Percentiles rank a stretch among this genome's conserved stretches.
Conservation (phyloP, 2,329 filamentous ascomycete species). For the Rutstroemia sp. region DNA sequence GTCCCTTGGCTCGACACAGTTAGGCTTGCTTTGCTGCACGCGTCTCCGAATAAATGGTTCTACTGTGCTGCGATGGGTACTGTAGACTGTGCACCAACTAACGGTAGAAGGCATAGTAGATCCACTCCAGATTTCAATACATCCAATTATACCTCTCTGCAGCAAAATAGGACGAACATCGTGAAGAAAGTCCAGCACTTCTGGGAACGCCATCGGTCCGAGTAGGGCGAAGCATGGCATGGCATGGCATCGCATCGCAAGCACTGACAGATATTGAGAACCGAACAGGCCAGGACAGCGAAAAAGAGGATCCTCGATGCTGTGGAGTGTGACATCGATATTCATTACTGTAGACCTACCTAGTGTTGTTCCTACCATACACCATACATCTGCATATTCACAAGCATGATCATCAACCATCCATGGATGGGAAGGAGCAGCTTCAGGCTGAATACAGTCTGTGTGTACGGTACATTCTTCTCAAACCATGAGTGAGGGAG, state of each 20-base stretch:
- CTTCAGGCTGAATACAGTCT: constrained; percentile 9
- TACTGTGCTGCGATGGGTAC: neutral
- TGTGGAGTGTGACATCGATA: neutral
- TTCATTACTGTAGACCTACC: neutral
- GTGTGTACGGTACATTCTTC: neutral
- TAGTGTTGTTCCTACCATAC: too few relatives aligned
- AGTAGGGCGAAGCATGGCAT: constrained; percentile 1
- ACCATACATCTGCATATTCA: neutral
- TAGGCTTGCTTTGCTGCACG: neutral
- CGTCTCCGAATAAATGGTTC: constrained; percentile 6
- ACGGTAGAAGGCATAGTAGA: constrained; percentile 2
- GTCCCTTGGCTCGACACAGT: neutral
- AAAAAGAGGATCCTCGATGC: neutral
- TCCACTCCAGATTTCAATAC: neutral
- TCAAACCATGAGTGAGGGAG: neutral
- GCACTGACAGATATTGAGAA: too few relatives aligned
- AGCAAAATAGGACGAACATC: neutral
- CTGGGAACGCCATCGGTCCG: constrained; percentile 3
- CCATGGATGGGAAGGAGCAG: neutral
- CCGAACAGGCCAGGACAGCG: too few relatives aligned
- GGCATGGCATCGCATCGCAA: too few relatives aligned
- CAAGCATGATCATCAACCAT: neutral
- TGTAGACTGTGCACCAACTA: neutral
- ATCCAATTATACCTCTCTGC: neutral
- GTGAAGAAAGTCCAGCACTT: neutral